Base-by-base conservation (phyloP, 2,329 filamentous ascomycete species). In the Neocucurbitaria cava region DNA sequence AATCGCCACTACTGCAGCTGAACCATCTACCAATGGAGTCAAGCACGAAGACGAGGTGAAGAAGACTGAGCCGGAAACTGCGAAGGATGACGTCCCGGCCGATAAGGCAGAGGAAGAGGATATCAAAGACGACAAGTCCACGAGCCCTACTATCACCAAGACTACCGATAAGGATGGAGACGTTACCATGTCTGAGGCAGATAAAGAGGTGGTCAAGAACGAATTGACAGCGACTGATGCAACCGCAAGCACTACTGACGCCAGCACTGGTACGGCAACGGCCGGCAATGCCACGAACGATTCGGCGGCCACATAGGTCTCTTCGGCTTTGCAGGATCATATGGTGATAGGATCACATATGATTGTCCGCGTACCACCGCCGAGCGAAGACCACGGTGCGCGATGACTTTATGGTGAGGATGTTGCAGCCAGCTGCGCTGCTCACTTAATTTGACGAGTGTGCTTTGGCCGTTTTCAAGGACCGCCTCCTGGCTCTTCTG, bases 61-160 rank as follows among this genome's bases (percentile, higher is more conserved):
- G 51, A 78, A 77, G 48, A 58, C 72, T n/a, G 71, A 77, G 46
- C 74, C 72, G n/a, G 71, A 77, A 46, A 73, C 66, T 15, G 47
- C 55, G 5, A 65, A 67, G 49, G 61, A 61, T 2, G 62, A 62
- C 9, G 54, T 73, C 40, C 75, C 74, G 24, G 72, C 78, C 46
- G 66, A 73, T 43, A 76, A 79, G 55, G 69, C 67, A 38, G 65
- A 70, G 43, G 62, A 66, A 3, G 55, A 66, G 2, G 56, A 59
- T 18, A 47, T 60, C 35, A 68, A 69, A 43, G 60, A 63, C 1
- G 59, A 65, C n/a, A 41, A 68, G 21, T 67, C 72, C 3, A 43
- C 60, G 35, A 62, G 64, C 15, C 21, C 60, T 20, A 55, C 67
- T 36, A 49, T 55, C 23, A 46, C 54, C 3, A 72, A 69, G 49